A percentile compares a stretch with the other conserved stretches of the same genome.
phyloP scores from a whole-genome alignment of 2,329 filamentous ascomycete species.

The Sarocladium oryzae region DNA sequence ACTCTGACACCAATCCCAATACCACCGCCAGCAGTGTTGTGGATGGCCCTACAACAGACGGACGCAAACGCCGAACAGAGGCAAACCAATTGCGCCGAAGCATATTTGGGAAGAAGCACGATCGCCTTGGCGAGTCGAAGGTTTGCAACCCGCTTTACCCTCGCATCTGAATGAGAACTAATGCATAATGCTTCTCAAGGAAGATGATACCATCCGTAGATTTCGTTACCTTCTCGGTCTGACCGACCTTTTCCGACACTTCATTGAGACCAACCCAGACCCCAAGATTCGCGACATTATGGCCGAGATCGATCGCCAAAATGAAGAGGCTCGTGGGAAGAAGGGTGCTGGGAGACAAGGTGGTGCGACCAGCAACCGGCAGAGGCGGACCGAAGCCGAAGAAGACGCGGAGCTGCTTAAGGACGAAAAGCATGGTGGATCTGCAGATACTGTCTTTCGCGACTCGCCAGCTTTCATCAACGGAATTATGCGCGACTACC shows the following conservation, averaged over 20 bases:
- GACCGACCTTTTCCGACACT: conserved; percentile 96
- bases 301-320: conserved; percentile 88
- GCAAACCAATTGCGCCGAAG: conserved; percentile 85
- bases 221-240: conserved; percentile 93
- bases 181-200: conserved; percentile 41
- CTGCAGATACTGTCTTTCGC: conserved; percentile 83
- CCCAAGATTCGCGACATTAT: conserved; percentile 92
- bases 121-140: conserved; percentile 86
- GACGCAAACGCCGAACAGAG: conserved; percentile 78
- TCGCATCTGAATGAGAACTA: background rate
- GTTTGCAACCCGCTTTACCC: conserved; percentile 34
- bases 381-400: conserved; percentile 89
- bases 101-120: conserved; percentile 92
- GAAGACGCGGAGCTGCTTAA: conserved; percentile 85
- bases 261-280: conserved; percentile 96
- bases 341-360: conserved; percentile 75
- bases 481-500: conserved; percentile 91
- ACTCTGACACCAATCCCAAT: conserved; percentile 61
- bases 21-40: conserved; percentile 77
- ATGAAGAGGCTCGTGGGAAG: conserved; percentile 67
- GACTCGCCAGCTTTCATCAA: conserved; percentile 89
- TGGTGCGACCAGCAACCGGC: conserved; percentile 70
- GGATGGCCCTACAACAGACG: conserved; percentile 68
- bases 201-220: conserved; percentile 89
- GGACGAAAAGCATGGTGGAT: conserved; percentile 83